These are phyloP conservation scores for Yamadazyma insecticola DNA, from an alignment of 805 yeast genomes.

Conservation along the genomic window DNA sequence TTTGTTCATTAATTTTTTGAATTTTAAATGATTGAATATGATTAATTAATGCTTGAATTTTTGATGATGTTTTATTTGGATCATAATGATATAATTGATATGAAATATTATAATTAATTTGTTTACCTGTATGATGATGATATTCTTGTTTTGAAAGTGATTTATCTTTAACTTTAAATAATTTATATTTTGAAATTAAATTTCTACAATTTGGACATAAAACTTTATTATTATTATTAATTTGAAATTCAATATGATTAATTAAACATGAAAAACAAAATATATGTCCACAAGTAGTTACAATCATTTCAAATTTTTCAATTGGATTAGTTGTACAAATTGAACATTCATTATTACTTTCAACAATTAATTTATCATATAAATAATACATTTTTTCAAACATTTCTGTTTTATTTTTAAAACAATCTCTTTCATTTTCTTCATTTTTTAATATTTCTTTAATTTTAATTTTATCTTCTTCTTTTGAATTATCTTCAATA, in stretches of 20 bases:
- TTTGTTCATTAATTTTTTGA: conserved; percentile 61
- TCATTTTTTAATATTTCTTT: conserved; percentile 5
- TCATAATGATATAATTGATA: conserved; percentile 40
- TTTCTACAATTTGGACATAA: conserved; percentile 77
- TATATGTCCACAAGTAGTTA: conserved; percentile 78
- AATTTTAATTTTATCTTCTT: conserved; percentile 1
- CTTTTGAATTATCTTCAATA: conserved; percentile 16
- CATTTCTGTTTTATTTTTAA: conserved; percentile 17
- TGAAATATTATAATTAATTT: conserved; percentile 17
- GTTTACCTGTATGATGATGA: conserved; percentile 24
- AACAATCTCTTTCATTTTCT: conserved; percentile 9
- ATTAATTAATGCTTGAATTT: conserved; percentile 60
- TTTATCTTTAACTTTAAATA: conserved; percentile 40
- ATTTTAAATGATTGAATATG: conserved; percentile 54
- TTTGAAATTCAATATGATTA: conserved; percentile 72
- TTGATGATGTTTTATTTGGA: conserved; percentile 61
- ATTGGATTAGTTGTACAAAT: conserved; percentile 76
- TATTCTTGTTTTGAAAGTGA: conserved; percentile 21
- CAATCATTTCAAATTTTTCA: conserved; percentile 44
- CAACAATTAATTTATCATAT: conserved; percentile 19
- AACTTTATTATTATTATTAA: conserved; percentile 37
- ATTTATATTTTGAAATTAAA: conserved; percentile 43
- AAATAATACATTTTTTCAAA: conserved; percentile 22
- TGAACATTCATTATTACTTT: conserved; percentile 75
- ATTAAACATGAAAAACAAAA: conserved; percentile 71